Evolutionary conservation across 2,329 filamentous ascomycete species (phyloP), one percentile per base, ranked within the genome.

Genomic region (Tetracladium maxilliforme): DNA sequence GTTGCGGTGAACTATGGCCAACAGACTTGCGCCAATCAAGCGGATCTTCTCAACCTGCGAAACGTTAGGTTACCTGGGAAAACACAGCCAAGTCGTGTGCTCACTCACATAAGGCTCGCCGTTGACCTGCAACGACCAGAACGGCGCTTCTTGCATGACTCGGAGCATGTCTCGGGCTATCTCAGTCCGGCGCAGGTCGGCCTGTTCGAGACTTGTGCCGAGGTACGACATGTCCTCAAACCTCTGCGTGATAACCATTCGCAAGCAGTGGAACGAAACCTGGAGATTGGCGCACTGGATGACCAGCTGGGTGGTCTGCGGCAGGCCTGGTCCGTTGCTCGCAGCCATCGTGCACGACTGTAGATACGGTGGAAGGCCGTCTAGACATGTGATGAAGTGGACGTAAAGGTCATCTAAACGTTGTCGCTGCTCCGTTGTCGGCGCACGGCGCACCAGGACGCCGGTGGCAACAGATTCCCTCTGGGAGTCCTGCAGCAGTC

Each of bases 261-360:
- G 40, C 5, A 58, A 30, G n/a, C 52, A 56, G 14, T 57, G 47
- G 11, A 48, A 41, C 0, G 51, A 49, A 6, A 52, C 47, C 14
- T 56, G 49, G 0, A 58, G 38, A 11, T 58, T 56, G 0, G 50
- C 50, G 8, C 42, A 45, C 23, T 58, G 54, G 9, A 56, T 52
- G 11, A 45, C 31, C 17, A 49, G 46, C 22, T 39, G 10, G 41
- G 43, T 1, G 44, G 41, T n/a, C n/a, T n/a, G n/a, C n/a, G n/a
- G n/a, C n/a, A n/a, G n/a, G n/a, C n/a, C n/a, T n/a, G n/a, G n/a
- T n/a, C n/a, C n/a, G n/a, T n/a, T n/a, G 10, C 14, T 17, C n/a
- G 24, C 24, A 17, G 16, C 27, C 21, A 20, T 34, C 14, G 22
- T 15, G n/a, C 28, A 23, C 10, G 23, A 29, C 13, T 49, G 47